Evolutionary conservation across 2,329 filamentous ascomycete genomes (phyloP).

Genomic region (Trichoderma lentiforme): DNA sequence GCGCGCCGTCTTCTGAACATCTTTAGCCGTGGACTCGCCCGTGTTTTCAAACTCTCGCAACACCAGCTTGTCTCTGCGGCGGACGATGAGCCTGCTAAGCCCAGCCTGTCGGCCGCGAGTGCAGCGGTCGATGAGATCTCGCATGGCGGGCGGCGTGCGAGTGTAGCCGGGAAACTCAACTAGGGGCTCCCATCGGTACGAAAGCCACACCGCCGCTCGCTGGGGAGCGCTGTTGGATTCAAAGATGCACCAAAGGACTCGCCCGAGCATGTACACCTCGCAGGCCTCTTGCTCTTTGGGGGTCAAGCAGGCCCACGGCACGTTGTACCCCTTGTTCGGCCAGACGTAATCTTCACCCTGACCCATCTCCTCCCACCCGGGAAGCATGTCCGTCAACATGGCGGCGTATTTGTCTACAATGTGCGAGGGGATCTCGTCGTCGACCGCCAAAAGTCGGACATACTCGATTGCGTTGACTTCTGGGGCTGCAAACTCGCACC

Average conservation of each 20-base stretch:
- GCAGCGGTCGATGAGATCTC: conserved; percentile 49
- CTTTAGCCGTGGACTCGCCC: conserved; percentile 34
- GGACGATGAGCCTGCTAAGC: conserved; percentile 44
- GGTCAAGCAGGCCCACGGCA: conserved; percentile 54
- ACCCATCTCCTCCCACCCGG: conserved; percentile 42
- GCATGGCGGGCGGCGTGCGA: conserved; percentile 44
- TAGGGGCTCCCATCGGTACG: conserved; percentile 54
- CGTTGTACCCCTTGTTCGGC: conserved; percentile 50
- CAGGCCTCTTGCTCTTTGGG: conserved; percentile 52
- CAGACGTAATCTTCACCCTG: conserved; percentile 46
- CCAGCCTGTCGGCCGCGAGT: conserved; percentile 46
- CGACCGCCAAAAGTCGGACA: conserved; percentile 50
- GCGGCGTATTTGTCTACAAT: conserved; percentile 40
- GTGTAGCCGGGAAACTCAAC: conserved; percentile 55
- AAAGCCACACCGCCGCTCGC: conserved; percentile 55
- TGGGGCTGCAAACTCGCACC: conserved; percentile 59
- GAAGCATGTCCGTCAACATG: conserved; percentile 44
- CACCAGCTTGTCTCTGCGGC: conserved; percentile 45
- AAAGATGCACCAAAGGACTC: conserved; percentile 61
- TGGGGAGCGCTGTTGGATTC: conserved; percentile 59
- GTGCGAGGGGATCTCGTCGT: conserved; percentile 43
- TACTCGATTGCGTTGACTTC: conserved; percentile 60
- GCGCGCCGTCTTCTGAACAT: conserved; percentile 38
- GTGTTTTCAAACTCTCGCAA: conserved; percentile 35
- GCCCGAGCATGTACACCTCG: conserved; percentile 61